A percentile compares a stretch with the other conserved stretches of the same genome.
Evolutionary conservation across 2,329 filamentous ascomycete species (phyloP).

Genomic region (Paraconiothyrium sp.): DNA sequence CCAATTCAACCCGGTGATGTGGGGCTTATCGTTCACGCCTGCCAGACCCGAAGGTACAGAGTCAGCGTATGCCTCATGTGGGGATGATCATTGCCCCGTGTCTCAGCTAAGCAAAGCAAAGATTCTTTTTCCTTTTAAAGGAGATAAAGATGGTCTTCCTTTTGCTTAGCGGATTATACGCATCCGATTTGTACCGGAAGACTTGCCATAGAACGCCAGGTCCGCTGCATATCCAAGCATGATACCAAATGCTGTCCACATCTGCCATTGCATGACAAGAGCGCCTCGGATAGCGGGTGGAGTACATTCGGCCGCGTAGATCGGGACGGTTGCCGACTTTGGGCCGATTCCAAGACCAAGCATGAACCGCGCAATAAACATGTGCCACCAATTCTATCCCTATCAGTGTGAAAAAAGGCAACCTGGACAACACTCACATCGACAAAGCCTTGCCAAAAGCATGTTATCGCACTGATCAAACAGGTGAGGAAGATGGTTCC

Average conservation of each 20-base stretch:
- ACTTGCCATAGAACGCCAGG: slow-evolving; percentile 30
- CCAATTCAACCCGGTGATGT: slow-evolving; percentile 38
- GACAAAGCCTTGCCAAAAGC: slow-evolving; percentile 71
- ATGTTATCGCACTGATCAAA: slow-evolving; percentile 69
- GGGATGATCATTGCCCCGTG: too few species aligned
- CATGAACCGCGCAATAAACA: slow-evolving; percentile 75
- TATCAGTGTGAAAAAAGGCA: slow-evolving; percentile 3
- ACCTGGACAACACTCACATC: slow-evolving; percentile 48
- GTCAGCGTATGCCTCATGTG: too few species aligned
- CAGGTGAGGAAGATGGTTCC: slow-evolving; percentile 81
- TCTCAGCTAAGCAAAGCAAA: too few species aligned
- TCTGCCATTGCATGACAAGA: slow-evolving; percentile 85
- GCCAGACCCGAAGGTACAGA: too few species aligned
- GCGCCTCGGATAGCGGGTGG: slow-evolving; percentile 76
- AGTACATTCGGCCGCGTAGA: slow-evolving; percentile 79
- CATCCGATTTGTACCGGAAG: too few species aligned
- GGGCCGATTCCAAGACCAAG: slow-evolving; percentile 82
- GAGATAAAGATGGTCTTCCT: too few species aligned
- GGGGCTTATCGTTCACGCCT: slow-evolving; percentile 28
- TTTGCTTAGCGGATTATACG: too few species aligned
- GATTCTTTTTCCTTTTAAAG: too few species aligned
- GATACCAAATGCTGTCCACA: slow-evolving; percentile 58
- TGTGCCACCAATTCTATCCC: slow-evolving; percentile 70
- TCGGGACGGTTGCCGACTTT: slow-evolving; percentile 78
- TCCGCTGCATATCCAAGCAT: slow-evolving; percentile 38